These are phyloP conservation scores for Bassia scoparia DNA, from an alignment of 148 eudicot species.

Conservation along the genomic window DNA sequence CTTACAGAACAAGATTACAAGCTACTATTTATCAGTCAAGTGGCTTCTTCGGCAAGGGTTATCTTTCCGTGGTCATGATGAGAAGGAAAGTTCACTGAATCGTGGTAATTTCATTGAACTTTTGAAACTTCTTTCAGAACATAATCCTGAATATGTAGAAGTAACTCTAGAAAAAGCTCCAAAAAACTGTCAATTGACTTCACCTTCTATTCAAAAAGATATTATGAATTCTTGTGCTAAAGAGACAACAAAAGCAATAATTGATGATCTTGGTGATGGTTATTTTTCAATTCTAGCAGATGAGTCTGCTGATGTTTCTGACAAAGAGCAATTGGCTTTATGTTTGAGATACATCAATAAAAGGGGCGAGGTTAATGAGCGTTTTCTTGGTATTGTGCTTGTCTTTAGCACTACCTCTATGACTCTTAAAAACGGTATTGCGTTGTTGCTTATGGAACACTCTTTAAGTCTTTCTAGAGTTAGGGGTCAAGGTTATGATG, in stretches of 20 bases:
- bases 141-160: background rate
- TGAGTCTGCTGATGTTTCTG: background rate
- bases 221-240: no score
- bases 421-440: no score
- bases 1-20: no score
- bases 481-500: background rate
- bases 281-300: background rate
- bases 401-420: no score
- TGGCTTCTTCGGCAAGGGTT: background rate
- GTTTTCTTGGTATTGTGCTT: no score
- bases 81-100: background rate
- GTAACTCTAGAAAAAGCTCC: background rate
- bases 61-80: background rate
- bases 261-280: slow-evolving; percentile 6
- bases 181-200: background rate
- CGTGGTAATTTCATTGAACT: background rate
- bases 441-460: no score
- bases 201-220: background rate
- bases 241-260: background rate
- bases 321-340: background rate
- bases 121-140: no score
- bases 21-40: no score
- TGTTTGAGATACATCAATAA: background rate
- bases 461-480: background rate
- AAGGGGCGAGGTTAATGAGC: no score